phyloP scores from a whole-genome alignment of 768 basidiomycete genomes.

The Fomitopsis pulvina region DNA sequence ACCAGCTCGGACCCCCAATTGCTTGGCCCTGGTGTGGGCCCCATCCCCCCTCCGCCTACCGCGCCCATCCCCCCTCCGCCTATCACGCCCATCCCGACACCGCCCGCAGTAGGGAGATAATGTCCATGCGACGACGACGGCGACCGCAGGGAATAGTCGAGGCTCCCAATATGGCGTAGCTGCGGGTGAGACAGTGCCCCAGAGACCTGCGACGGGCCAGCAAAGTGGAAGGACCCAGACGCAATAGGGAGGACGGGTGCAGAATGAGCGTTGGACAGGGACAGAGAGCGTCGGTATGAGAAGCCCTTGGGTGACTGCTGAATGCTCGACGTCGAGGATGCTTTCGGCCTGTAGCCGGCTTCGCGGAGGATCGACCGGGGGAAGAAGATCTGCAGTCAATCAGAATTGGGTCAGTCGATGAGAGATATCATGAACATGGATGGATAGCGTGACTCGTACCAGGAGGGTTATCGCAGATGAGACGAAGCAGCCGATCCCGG shows the following conservation, averaged over 20 bases:
- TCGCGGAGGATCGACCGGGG: conserved; percentile 66
- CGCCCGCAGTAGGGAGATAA: not conserved
- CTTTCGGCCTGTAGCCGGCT: conserved; percentile 50
- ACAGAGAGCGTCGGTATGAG: conserved; percentile 8
- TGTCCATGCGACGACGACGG: not conserved
- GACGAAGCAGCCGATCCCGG: conserved; percentile 68
- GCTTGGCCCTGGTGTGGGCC: not conserved
- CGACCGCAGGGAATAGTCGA: not conserved
- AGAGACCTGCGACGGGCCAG: not conserved
- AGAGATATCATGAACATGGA: not conserved
- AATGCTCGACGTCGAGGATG: conserved; percentile 15
- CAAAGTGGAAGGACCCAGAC: conserved; percentile 1
- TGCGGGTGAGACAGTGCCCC: conserved; percentile 1
- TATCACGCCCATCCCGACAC: not conserved
- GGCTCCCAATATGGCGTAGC: not conserved
- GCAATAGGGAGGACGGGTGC: not conserved
- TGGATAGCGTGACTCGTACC: conserved; percentile 34
- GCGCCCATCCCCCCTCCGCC: conserved; percentile 1
- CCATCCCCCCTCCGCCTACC: conserved; percentile 1
- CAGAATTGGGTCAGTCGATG: not conserved
- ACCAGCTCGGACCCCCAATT: conserved; percentile 1
- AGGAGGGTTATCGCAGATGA: conserved; percentile 78
- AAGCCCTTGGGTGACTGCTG: conserved; percentile 15
- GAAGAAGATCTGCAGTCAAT: conserved; percentile 56
- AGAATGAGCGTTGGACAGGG: not conserved